phyloP scores from a whole-genome alignment of 192 early-diverging fungal genomes.

The Mortierella alpina region DNA sequence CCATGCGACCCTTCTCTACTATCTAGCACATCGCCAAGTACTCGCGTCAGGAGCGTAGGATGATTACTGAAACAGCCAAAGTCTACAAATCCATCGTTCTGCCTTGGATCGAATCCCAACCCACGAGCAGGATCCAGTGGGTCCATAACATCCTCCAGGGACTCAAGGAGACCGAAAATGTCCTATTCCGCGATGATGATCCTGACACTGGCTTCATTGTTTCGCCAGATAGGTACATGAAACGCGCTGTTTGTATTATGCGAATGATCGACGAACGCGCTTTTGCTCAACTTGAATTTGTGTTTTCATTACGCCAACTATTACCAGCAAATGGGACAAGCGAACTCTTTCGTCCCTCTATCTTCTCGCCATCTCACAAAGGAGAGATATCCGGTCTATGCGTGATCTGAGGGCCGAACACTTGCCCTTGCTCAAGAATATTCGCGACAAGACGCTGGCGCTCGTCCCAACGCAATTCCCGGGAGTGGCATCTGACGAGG shows the following conservation, averaged over 20 bases:
- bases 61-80: conserved; percentile 73
- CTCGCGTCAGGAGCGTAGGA: conserved; percentile 65
- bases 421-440: conserved; percentile 70
- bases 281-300: background rate
- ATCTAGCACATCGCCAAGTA: conserved; percentile 77
- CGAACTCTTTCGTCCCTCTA: conserved; percentile 71
- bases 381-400: conserved; percentile 67
- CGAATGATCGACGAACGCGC: background rate
- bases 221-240: conserved; percentile 74
- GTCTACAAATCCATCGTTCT: conserved; percentile 63
- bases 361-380: conserved; percentile 69
- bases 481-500: conserved; percentile 63
- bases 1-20: background rate
- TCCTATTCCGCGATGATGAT: conserved; percentile 70
- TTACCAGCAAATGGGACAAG: conserved; percentile 77
- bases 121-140: conserved; percentile 74
- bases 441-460: conserved; percentile 60
- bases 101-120: conserved; percentile 73
- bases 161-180: conserved; percentile 70
- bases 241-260: background rate
- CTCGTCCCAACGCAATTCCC: conserved; percentile 59
- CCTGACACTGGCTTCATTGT: conserved; percentile 76
- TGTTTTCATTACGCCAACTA: background rate
- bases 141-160: conserved; percentile 81
- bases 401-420: conserved; percentile 70